A percentile compares a stretch with the other conserved stretches of the same genome.
Evolutionary conservation across 371 early-diverging fungal species (phyloP).

Genomic region (Mortierella sp.): DNA sequence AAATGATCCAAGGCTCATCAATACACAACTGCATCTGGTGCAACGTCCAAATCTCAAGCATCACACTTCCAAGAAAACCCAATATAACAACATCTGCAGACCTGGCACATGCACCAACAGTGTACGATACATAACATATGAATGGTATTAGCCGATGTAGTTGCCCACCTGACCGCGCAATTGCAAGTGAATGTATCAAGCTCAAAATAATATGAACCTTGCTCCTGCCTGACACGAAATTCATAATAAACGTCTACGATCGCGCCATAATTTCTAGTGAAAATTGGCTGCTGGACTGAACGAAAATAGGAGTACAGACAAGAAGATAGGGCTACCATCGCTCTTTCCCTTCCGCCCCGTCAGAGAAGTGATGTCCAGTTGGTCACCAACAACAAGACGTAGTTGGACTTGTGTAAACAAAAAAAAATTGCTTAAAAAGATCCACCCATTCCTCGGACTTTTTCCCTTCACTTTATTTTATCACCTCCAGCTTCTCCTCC

Average conservation of each 20-base stretch:
- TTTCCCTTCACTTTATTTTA: not conserved
- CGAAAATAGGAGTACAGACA: constrained; percentile 8
- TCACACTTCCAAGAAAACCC: too few relatives aligned
- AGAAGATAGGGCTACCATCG: not conserved
- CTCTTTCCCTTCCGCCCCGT: not conserved
- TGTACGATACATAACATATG: not conserved
- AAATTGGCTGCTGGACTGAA: not conserved
- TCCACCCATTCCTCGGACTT: not conserved
- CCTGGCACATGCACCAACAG: not conserved
- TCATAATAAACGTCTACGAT: constrained; percentile 20
- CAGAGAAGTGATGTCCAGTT: not conserved
- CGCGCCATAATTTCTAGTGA: constrained; percentile 27
- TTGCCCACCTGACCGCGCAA: not conserved
- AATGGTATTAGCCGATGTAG: not conserved
- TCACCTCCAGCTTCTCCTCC: too few relatives aligned
- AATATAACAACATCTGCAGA: too few relatives aligned
- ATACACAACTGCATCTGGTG: too few relatives aligned
- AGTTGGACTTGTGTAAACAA: too few relatives aligned
- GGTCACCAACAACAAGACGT: not conserved
- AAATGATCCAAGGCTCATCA: too few relatives aligned
- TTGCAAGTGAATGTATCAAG: not conserved
- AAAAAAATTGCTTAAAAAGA: too few relatives aligned
- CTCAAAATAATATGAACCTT: not conserved
- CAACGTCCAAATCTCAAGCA: too few relatives aligned
- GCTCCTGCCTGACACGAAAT: not conserved